A percentile compares a stretch with the other conserved stretches of the same genome.
These are phyloP conservation scores for Entomophthora muscae DNA, from an alignment of 371 early-diverging fungal species.

Conservation along the genomic window DNA sequence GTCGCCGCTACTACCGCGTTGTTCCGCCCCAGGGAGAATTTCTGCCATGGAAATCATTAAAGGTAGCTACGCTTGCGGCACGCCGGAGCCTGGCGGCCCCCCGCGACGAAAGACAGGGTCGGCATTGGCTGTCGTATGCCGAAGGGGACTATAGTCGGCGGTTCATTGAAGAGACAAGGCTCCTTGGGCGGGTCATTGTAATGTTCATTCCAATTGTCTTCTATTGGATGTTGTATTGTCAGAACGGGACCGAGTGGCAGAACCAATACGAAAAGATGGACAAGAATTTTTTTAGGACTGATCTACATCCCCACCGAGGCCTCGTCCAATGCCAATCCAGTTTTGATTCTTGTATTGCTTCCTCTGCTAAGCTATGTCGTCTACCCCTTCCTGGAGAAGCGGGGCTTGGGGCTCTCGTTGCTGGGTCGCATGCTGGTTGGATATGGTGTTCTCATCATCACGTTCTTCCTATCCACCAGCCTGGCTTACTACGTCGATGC, in stretches of 20 bases:
- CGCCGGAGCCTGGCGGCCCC: not conserved
- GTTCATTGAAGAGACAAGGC: slow-evolving; percentile 7
- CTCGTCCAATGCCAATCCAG: not conserved
- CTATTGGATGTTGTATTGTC: slow-evolving; percentile 40
- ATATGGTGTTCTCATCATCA: not conserved
- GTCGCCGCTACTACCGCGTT: slow-evolving; percentile 28
- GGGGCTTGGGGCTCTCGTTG: not conserved
- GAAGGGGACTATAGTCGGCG: not conserved
- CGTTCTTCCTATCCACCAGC: slow-evolving; percentile 1
- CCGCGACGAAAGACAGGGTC: not conserved
- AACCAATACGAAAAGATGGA: slow-evolving; percentile 16
- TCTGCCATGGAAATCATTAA: slow-evolving; percentile 20
- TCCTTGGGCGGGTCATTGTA: slow-evolving; percentile 10
- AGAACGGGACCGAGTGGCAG: slow-evolving; percentile 20
- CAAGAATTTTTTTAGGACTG: slow-evolving; percentile 11
- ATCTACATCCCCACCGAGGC: not conserved
- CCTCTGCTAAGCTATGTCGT: not conserved
- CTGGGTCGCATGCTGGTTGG: slow-evolving; percentile 1
- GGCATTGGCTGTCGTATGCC: slow-evolving; percentile 7
- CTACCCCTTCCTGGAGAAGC: slow-evolving; percentile 10
- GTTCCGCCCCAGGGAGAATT: slow-evolving; percentile 32
- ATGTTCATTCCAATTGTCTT: slow-evolving; percentile 23
- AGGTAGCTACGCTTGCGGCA: slow-evolving; percentile 4
- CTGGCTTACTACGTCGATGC: slow-evolving; percentile 2
- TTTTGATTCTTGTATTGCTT: slow-evolving; percentile 3